Evolutionary conservation across 1,284 basidiomycete species (phyloP).

Genomic region (Schizophyllum commune): DNA sequence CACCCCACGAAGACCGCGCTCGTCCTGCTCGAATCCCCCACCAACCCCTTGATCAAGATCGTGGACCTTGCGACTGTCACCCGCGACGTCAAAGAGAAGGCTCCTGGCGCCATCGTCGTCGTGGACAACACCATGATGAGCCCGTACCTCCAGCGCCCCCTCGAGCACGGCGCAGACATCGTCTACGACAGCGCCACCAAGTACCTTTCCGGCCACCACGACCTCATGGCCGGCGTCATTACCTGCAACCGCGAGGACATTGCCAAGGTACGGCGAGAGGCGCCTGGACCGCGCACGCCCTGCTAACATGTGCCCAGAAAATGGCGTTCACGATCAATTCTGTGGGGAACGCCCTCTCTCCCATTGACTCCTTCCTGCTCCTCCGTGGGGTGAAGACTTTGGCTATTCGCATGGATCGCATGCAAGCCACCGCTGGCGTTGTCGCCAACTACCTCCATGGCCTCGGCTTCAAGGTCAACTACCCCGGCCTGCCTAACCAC

Average conservation of each 20-base stretch:
- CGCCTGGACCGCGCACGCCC: background rate
- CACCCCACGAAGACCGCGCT: constrained; percentile 73
- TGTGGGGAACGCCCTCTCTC: constrained; percentile 95
- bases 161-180: constrained; percentile 94
- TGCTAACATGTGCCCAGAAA: constrained; percentile 37
- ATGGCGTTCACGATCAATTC: constrained; percentile 92
- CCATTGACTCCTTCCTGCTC: constrained; percentile 94
- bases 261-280: constrained; percentile 53
- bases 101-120: constrained; percentile 80
- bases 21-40: constrained; percentile 96
- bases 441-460: constrained; percentile 85
- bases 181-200: constrained; percentile 99
- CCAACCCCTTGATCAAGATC: constrained; percentile 96
- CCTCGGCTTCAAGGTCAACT: constrained; percentile 91
- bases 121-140: constrained; percentile 99
- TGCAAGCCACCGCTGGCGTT: constrained; percentile 77
- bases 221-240: constrained; percentile 96
- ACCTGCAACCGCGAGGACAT: constrained; percentile 90
- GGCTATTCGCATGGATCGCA: constrained; percentile 93
- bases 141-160: constrained; percentile 92
- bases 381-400: constrained; percentile 96
- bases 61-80: constrained; percentile 84
- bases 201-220: constrained; percentile 97
- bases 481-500: constrained; percentile 84
- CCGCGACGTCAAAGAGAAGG: constrained; percentile 72